These are phyloP conservation scores for Tolypocladium tundrense DNA, from an alignment of 2,329 filamentous ascomycete genomes.

Conservation along the genomic window DNA sequence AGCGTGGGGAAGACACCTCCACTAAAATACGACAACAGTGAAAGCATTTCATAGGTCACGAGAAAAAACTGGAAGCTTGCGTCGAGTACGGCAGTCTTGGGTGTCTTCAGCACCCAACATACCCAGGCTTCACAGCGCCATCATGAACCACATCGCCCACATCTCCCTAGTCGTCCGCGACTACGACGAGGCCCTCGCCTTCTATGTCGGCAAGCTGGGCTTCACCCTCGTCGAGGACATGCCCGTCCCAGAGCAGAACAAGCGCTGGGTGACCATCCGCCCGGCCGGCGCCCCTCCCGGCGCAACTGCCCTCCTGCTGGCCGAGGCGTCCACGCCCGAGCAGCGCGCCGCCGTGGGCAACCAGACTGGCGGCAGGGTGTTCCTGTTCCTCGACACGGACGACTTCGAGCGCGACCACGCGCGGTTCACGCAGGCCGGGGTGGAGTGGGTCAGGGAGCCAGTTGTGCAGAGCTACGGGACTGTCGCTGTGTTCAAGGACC, in stretches of 20 bases:
- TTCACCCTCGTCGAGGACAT: conserved; percentile 8
- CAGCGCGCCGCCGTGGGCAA: conserved; percentile 5
- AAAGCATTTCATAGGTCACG: no score
- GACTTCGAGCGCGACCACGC: conserved; percentile 3
- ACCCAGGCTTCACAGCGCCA: neutral
- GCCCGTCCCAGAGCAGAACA: conserved; percentile 1
- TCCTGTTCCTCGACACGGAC: conserved; percentile 8
- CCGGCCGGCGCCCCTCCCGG: neutral
- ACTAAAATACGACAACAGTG: no score
- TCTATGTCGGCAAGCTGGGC: conserved; percentile 6
- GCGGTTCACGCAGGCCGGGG: conserved; percentile 1
- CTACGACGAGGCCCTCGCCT: conserved; percentile 8
- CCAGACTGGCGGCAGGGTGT: conserved; percentile 7
- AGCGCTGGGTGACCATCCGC: conserved; percentile 6
- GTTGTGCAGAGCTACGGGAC: conserved; percentile 5
- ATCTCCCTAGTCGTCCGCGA: conserved; percentile 6
- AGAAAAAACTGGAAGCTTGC: neutral
- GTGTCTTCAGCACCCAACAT: neutral
- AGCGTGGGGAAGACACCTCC: neutral
- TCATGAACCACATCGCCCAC: conserved; percentile 2
- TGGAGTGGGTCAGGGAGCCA: conserved; percentile 5
- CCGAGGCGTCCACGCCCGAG: conserved; percentile 4
- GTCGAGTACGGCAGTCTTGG: neutral
- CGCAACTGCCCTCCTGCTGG: conserved; percentile 4
- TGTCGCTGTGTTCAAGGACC: conserved; percentile 7